Conservation (phyloP, 139 green algal genomes). For the Micractinium sp. region DNA sequence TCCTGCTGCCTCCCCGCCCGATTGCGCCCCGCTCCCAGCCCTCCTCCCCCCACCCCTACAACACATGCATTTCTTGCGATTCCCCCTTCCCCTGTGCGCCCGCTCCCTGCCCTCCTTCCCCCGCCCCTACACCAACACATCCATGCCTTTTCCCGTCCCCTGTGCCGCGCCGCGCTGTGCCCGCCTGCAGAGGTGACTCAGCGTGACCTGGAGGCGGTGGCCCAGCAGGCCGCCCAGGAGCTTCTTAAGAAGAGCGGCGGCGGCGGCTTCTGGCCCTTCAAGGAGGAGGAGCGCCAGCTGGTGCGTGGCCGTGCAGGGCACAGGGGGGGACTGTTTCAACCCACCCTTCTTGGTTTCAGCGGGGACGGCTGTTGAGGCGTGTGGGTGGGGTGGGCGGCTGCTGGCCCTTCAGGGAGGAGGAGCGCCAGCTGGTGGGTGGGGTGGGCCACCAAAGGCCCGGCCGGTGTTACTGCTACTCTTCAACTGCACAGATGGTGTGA, state of each 20-base stretch:
- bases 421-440: constrained; percentile 24
- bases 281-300: constrained; percentile 30
- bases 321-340: not conserved
- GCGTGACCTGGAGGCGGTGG: constrained; percentile 40
- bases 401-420: constrained; percentile 2
- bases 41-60: not conserved
- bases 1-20: not conserved
- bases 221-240: constrained; percentile 32
- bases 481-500: too few species aligned
- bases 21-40: too few species aligned
- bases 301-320: not conserved
- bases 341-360: not conserved
- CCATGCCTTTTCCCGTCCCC: too few species aligned
- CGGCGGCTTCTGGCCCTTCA: constrained; percentile 24
- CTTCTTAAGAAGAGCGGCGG: constrained; percentile 4
- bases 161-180: too few species aligned
- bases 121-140: too few species aligned
- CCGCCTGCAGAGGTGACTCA: constrained; percentile 37
- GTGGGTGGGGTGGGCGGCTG: not conserved
- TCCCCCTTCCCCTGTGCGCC: not conserved
- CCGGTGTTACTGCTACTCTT: too few species aligned
- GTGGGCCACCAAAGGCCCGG: too few species aligned
- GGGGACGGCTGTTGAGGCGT: not conserved
- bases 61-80: too few species aligned
- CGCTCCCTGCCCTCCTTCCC: not conserved